phyloP scores from a whole-genome alignment of 805 yeast species.

The Spathaspora sp. region DNA sequence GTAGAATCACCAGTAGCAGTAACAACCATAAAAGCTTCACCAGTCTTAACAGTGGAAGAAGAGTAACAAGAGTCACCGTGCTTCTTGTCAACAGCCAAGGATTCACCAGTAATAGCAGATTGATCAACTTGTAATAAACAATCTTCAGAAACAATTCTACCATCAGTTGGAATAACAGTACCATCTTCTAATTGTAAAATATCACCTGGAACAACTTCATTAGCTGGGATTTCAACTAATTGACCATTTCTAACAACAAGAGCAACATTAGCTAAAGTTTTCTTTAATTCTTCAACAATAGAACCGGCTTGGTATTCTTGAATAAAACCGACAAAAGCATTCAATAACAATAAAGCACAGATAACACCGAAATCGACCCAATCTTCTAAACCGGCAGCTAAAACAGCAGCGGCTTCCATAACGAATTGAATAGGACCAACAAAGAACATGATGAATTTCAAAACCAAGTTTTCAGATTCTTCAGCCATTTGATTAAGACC shows the following conservation, averaged over 20 bases:
- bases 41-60: conserved; percentile 92
- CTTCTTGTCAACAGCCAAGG: conserved; percentile 90
- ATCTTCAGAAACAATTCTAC: conserved; percentile 82
- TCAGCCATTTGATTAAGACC: conserved; percentile 91
- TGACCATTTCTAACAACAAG: conserved; percentile 80
- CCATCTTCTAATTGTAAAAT: conserved; percentile 90
- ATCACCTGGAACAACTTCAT: conserved; percentile 94
- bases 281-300: conserved; percentile 93
- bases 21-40: conserved; percentile 92
- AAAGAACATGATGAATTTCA: conserved; percentile 83
- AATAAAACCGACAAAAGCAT: conserved; percentile 92
- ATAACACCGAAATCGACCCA: conserved; percentile 99
- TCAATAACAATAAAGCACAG: conserved; percentile 78
- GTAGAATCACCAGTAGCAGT: conserved; percentile 95
- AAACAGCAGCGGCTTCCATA: conserved; percentile 94
- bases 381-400: conserved; percentile 95
- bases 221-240: conserved; percentile 70
- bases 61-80: conserved; percentile 85
- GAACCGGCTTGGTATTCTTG: conserved; percentile 99
- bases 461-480: conserved; percentile 73
- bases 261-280: conserved; percentile 90
- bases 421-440: conserved; percentile 96
- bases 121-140: conserved; percentile 89
- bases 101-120: conserved; percentile 97
- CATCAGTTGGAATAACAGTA: conserved; percentile 89